Conservation (phyloP, 805 yeast species). For the Spathaspora gorwiae region DNA sequence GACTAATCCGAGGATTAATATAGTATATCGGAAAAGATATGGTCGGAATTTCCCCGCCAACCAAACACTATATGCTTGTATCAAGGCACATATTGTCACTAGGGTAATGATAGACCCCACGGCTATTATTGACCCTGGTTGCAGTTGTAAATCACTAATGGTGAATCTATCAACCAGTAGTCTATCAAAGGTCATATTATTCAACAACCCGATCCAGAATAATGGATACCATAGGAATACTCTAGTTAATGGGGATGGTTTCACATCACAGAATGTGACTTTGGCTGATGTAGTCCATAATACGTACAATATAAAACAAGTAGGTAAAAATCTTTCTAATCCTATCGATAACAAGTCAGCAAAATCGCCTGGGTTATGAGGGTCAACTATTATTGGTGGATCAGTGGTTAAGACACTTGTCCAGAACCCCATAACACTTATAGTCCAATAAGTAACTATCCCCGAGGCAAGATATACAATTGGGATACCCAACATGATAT, state of each 20-base stretch:
- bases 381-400: constrained; percentile 65
- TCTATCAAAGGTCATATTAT: constrained; percentile 83
- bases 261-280: constrained; percentile 30
- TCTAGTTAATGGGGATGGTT: constrained; percentile 37
- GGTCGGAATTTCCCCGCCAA: constrained; percentile 61
- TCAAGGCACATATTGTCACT: constrained; percentile 50
- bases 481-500: constrained; percentile 60
- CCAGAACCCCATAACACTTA: constrained; percentile 73
- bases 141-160: constrained; percentile 60
- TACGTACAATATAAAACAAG: constrained; percentile 64
- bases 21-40: constrained; percentile 52
- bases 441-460: constrained; percentile 49
- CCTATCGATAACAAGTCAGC: constrained; percentile 67
- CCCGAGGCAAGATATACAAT: constrained; percentile 51
- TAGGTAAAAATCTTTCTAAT: constrained; percentile 69
- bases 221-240: constrained; percentile 68
- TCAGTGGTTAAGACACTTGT: constrained; percentile 71
- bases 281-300: constrained; percentile 58
- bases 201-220: constrained; percentile 80
- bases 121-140: constrained; percentile 73
- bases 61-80: constrained; percentile 82
- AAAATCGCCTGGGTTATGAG: constrained; percentile 46
- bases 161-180: constrained; percentile 85
- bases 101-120: constrained; percentile 46
- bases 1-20: constrained; percentile 40